Base-by-base conservation (phyloP, 345 rosid genomes). In the Boechera stricta region DNA sequence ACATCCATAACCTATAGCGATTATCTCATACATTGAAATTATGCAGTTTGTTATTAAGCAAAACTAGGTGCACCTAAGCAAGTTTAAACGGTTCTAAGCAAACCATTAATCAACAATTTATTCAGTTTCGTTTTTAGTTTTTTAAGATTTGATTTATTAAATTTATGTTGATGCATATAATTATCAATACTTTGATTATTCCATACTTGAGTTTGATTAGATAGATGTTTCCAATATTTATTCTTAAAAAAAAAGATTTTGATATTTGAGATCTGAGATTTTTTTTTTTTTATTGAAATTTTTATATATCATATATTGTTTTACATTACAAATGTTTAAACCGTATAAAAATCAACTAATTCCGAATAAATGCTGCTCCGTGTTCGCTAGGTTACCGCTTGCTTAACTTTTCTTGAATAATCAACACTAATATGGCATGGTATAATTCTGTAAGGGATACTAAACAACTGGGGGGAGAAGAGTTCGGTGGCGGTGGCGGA, bases 401-500 rank as follows among this genome's bases (percentile, higher is more conserved):
- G 24, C 24, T 48, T 48, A 7, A 47, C 10, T 45, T 15, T 15
- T 45, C 18, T 6, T 7, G 53, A 16, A 48, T 48, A 47, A n/a
- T n/a, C 3, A n/a, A 48, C 1, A n/a, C 26, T 48, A 48, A n/a
- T 16, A 16, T 48, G 53, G 10, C 10, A 6, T 48, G 52, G 10
- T 49, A 49, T 49, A 5, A 18, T 47, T 16, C 1, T 49, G 26
- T 2, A 49, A 49, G 53, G 53, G 4, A 49, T 49, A 49, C 26
- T 49, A 49, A 49, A 49, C 10, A 49, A 49, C 53, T 49, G 53
- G 53, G 53, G 53, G 10, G 26, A 49, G 26, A 49, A 49, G 53
- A 49, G 54, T 49, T 49, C 54, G 5, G 54, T 49, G 54, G 54
- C 54, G 21, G 76, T 69, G 9, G 79, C 78, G 1, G n/a, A 9